Conservation (phyloP, 2,329 filamentous ascomycete genomes). For the Curvularia hawaiiensis region DNA sequence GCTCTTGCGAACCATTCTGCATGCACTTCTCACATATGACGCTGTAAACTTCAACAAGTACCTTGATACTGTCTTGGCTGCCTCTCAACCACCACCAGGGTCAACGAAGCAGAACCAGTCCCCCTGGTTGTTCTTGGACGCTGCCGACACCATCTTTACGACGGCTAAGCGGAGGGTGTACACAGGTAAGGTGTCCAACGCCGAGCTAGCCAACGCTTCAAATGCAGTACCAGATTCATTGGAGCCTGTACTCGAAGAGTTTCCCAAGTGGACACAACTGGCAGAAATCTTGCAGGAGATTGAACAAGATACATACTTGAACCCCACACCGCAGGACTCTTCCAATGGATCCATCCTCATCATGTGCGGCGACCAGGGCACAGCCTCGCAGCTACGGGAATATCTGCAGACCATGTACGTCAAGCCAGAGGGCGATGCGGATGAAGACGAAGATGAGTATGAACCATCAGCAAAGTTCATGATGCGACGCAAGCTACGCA, state of each 20-base stretch:
- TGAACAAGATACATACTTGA: constrained; percentile 86
- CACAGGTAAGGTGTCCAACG: constrained; percentile 69
- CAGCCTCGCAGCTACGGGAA: constrained; percentile 85
- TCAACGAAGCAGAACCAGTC: constrained; percentile 88
- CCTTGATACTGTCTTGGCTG: constrained; percentile 90
- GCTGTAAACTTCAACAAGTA: constrained; percentile 91
- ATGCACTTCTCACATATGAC: constrained; percentile 82
- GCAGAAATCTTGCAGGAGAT: constrained; percentile 94
- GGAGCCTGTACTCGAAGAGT: constrained; percentile 84
- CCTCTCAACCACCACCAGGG: constrained; percentile 85
- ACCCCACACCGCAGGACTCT: constrained; percentile 75
- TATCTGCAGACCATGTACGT: constrained; percentile 91
- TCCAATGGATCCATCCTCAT: constrained; percentile 92
- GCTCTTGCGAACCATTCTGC: constrained; percentile 80
- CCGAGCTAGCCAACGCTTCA: constrained; percentile 54
- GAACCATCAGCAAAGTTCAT: constrained; percentile 78
- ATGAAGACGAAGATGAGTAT: constrained; percentile 59
- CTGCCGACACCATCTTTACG: constrained; percentile 91
- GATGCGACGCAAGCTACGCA: constrained; percentile 85
- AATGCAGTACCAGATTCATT: constrained; percentile 64
- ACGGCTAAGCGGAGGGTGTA: constrained; percentile 89
- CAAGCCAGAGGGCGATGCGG: constrained; percentile 55
- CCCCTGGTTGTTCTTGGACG: constrained; percentile 95
- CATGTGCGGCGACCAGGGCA: constrained; percentile 90
- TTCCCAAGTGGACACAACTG: constrained; percentile 90